These are phyloP conservation scores for Trichoderma sp. DNA, from an alignment of 2,329 filamentous ascomycete genomes.

Conservation along the genomic window DNA sequence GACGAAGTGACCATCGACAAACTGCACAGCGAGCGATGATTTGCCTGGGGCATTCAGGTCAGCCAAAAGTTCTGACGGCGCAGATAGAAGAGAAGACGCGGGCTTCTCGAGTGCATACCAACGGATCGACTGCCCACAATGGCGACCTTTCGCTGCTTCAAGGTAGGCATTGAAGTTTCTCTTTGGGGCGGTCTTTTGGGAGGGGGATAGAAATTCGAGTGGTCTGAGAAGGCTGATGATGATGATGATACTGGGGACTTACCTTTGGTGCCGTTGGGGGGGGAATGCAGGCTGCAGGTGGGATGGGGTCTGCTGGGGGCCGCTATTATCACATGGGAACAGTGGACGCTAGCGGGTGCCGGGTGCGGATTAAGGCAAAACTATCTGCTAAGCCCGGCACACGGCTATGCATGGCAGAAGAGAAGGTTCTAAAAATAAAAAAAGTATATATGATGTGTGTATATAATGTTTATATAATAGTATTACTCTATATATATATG, in stretches of 20 bases:
- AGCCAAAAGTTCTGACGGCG: neutral
- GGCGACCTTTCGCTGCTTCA: conserved; percentile 92
- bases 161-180: conserved; percentile 57
- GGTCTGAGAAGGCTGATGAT: neutral
- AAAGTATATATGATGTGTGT: neutral
- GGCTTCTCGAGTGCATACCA: conserved; percentile 42
- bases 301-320: neutral
- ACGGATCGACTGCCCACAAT: conserved; percentile 94
- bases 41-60: conserved; percentile 65
- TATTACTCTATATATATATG: neutral
- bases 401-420: neutral
- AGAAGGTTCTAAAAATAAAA: neutral
- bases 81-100: neutral
- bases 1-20: conserved; percentile 96
- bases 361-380: neutral
- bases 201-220: neutral
- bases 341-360: neutral
- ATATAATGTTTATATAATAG: neutral
- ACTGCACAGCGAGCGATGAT: conserved; percentile 94
- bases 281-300: neutral
- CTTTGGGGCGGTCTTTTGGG: neutral
- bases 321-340: conserved; percentile 6
- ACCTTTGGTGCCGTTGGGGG: neutral
- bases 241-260: neutral
- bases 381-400: neutral